phyloP scores from a whole-genome alignment of 176 grass and related monocot genomes.

The Tuctoria greenei region DNA sequence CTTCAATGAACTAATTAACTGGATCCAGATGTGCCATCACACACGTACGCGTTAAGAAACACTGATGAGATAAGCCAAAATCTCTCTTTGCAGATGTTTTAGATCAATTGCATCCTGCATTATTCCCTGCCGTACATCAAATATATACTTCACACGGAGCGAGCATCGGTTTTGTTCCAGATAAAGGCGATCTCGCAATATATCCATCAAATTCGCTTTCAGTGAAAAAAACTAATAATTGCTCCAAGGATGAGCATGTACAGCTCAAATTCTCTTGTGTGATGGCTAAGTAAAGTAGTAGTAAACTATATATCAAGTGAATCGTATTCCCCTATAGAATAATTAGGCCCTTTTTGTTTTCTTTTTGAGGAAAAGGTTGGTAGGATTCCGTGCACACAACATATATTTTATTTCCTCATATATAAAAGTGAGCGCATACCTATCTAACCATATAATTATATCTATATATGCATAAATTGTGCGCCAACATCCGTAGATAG shows the following conservation, averaged over 20 bases:
- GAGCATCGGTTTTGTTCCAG: conserved; percentile 33
- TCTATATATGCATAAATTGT: neutral
- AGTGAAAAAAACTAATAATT: conserved; percentile 10
- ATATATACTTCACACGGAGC: conserved; percentile 58
- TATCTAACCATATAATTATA: conserved; percentile 19
- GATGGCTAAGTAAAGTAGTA: conserved; percentile 46
- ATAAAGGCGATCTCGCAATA: conserved; percentile 19
- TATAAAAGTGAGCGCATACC: conserved; percentile 23
- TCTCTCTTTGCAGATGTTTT: conserved; percentile 36
- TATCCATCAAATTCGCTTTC: conserved; percentile 45
- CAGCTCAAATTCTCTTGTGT: conserved; percentile 44
- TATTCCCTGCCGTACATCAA: conserved; percentile 52
- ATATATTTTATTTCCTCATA: neutral
- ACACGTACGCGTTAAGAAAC: conserved; percentile 7
- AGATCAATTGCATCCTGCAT: conserved; percentile 31
- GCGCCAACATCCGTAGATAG: neutral
- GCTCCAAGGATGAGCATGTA: conserved; percentile 24
- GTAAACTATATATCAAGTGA: conserved; percentile 43
- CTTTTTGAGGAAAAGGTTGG: conserved; percentile 42
- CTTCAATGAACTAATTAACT: neutral
- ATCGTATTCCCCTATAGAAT: conserved; percentile 46
- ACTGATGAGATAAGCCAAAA: conserved; percentile 46
- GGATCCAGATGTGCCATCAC: conserved; percentile 27
- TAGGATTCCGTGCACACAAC: conserved; percentile 47
- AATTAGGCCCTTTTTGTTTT: conserved; percentile 40